These are phyloP conservation scores for Skeletonema grethae DNA, from an alignment of 108 stramenopile genomes.

Conservation along the genomic window DNA sequence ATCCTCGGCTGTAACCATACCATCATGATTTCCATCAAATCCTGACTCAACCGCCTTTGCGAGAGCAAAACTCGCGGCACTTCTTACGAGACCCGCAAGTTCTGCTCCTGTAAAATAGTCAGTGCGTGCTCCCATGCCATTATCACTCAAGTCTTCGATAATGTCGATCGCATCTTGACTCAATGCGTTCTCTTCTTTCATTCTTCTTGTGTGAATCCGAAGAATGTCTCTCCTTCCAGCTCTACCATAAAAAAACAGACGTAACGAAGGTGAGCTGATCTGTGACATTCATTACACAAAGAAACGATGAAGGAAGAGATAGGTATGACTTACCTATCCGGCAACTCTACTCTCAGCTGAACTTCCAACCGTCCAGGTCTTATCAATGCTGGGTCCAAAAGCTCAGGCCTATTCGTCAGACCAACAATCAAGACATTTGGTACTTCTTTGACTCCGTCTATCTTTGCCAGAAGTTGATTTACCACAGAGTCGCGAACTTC, in stretches of 20 bases:
- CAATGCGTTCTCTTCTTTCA: conserved; percentile 80
- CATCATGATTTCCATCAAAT: conserved; percentile 38
- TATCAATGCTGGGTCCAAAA: conserved; percentile 83
- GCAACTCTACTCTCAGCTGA: conserved; percentile 79
- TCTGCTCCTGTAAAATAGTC: conserved; percentile 92
- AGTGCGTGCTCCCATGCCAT: conserved; percentile 64
- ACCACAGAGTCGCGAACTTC: conserved; percentile 83
- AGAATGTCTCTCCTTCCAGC: conserved; percentile 78
- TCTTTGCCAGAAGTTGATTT: conserved; percentile 81
- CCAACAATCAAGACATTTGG: conserved; percentile 82
- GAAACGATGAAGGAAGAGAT: neutral
- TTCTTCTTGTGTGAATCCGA: conserved; percentile 85
- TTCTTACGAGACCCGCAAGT: conserved; percentile 85
- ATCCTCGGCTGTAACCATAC: conserved; percentile 52
- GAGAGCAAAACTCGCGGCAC: conserved; percentile 86
- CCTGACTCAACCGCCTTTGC: conserved; percentile 55
- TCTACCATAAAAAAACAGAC: neutral
- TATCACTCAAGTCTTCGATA: conserved; percentile 66
- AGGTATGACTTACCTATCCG: conserved; percentile 45
- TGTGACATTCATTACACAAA: neutral
- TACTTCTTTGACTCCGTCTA: conserved; percentile 80
- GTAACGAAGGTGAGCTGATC: no score
- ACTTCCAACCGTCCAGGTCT: conserved; percentile 91
- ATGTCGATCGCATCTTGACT: conserved; percentile 48
- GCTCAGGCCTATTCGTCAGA: conserved; percentile 86